Evolutionary conservation across 2,329 filamentous ascomycete species (phyloP).

Genomic region (Stachybotrys chartarum): DNA sequence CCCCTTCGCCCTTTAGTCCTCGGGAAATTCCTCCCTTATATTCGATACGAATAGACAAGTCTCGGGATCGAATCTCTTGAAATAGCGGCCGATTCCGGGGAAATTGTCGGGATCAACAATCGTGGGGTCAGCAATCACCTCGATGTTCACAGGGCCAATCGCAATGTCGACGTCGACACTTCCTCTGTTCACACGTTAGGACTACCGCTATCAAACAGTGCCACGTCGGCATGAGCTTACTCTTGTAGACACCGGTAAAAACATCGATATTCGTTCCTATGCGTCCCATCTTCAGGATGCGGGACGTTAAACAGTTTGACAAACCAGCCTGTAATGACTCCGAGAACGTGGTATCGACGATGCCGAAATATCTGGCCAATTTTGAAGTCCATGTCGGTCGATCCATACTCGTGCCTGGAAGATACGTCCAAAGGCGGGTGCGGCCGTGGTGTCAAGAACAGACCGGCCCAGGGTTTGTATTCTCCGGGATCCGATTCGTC

Average conservation of each 20-base stretch:
- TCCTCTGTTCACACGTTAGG: background rate
- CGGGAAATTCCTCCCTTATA: constrained; percentile 70
- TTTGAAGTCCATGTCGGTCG: constrained; percentile 36
- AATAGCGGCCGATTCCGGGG: constrained; percentile 71
- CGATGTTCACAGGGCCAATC: constrained; percentile 60
- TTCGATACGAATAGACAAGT: constrained; percentile 76
- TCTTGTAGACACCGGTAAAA: constrained; percentile 77
- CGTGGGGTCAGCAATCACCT: constrained; percentile 43
- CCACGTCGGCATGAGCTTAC: background rate
- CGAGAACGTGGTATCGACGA: constrained; percentile 69
- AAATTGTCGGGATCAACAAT: constrained; percentile 52
- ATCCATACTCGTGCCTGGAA: background rate
- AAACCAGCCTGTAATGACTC: constrained; percentile 82
- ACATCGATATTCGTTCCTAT: background rate
- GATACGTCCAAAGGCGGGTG: background rate
- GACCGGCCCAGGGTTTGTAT: background rate
- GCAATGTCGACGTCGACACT: constrained; percentile 1
- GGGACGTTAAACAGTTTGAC: constrained; percentile 10
- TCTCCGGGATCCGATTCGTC: background rate
- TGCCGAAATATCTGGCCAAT: constrained; percentile 84
- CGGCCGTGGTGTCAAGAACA: background rate
- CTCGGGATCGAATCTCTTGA: constrained; percentile 72
- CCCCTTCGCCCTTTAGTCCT: constrained; percentile 50
- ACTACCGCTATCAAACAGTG: background rate
- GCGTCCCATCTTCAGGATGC: background rate